phyloP scores from a whole-genome alignment of 2,329 filamentous ascomycete species.

The Ilyonectria sp. region DNA sequence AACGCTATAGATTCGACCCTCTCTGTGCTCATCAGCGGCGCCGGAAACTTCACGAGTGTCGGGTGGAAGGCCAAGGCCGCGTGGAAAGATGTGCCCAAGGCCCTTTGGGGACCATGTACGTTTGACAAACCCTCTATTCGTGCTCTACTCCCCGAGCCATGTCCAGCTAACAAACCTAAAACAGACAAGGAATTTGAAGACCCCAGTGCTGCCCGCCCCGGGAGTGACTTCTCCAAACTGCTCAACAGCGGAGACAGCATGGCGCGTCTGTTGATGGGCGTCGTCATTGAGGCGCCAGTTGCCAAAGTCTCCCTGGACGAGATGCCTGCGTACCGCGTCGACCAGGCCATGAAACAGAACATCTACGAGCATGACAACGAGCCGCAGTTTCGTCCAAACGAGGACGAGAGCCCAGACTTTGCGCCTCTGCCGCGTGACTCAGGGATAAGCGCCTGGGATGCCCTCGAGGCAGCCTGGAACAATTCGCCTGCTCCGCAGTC shows the following conservation, averaged over 20 bases:
- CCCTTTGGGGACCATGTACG: not conserved
- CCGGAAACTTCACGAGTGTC: not conserved
- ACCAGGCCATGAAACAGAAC: not conserved
- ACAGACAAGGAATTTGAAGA: not conserved
- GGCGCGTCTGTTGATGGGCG: not conserved
- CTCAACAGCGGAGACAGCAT: not conserved
- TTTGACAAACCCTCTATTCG: not conserved
- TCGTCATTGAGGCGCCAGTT: not conserved
- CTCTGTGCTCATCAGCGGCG: not conserved
- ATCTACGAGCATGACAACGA: not conserved
- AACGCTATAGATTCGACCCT: not conserved
- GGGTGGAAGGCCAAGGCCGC: conserved; percentile 3
- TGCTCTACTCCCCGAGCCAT: not conserved
- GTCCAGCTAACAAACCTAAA: not conserved
- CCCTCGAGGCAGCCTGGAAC: not conserved
- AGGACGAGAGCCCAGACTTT: not conserved
- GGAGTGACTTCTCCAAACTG: not conserved
- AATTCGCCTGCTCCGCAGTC: not conserved
- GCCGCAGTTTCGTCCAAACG: not conserved
- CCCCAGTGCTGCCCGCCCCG: not conserved
- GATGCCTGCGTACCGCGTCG: conserved; percentile 1
- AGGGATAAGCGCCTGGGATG: not conserved
- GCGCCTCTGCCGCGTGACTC: not conserved
- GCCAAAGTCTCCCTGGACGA: not conserved
- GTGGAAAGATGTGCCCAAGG: not conserved